Base-by-base conservation (phyloP, 2,329 filamentous ascomycete species). In the Geosmithia flava region DNA sequence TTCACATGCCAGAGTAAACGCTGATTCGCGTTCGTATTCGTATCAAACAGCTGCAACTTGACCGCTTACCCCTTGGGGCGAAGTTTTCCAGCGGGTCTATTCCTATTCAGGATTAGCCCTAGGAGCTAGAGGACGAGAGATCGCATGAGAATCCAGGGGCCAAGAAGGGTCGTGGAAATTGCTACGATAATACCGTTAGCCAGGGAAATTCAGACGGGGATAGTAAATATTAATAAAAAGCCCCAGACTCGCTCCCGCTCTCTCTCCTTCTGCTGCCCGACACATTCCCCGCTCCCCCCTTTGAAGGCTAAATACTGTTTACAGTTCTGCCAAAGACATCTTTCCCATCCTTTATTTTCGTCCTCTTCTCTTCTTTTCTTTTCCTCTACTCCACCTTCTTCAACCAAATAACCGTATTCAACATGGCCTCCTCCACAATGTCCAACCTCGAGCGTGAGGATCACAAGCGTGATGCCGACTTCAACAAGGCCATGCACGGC, bases 401-500 rank as follows among this genome's bases (percentile, higher is more conserved):
- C 30, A 46, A 46, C 15, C 27, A 46, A 29, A 42, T 42, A 30
- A 29, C 20, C 42, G 11, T 42, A 3, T 20, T 67, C 63, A 68
- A 64, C 60, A 72, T 74, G 70, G 64, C 62, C 50, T 62, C 64
- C 41, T 68, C 67, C 51, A 62, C 60, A 49, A 56, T 54, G 50
- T 58, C 57, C 48, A 57, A 60, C 51, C 83, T 95, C 64, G 88
- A 95, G 76, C 70, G 74, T 60, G 87, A 95, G 70, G 81, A 95
- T 65, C 84, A 90, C 66, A 64, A 69, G 61, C 87, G 89, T 58
- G 89, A 95, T 85, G 87, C 87, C 54, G 84, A 79, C 56, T 95
- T 95, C 76, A 90, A 87, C 75, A 86, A 88, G 71, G 87, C 81
- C 55, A 75, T 95, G 73, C 90, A 96, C 68, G 87, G 77, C 60